Evolutionary conservation across 2,329 filamentous ascomycete genomes (phyloP), one percentile per base, ranked within the genome.

Genomic region (Botrytis elliptica): DNA sequence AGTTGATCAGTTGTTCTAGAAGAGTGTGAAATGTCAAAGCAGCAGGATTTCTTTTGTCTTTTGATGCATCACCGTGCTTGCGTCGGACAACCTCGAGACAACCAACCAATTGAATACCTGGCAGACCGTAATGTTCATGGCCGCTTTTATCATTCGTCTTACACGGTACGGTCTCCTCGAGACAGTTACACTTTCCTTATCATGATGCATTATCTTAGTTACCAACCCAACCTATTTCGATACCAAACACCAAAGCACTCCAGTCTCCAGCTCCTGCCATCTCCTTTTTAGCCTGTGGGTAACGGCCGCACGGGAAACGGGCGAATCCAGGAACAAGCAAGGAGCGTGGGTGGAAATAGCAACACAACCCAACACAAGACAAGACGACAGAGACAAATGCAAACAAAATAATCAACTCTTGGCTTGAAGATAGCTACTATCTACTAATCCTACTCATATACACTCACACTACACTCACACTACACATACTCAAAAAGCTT

Each of bases 311-410:
- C 20, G 14, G 33, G 25, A 38, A 52, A 46, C 18, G 44, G 44
- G 33, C 22, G 29, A 67, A 67, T 67, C 44, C 33, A 67, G 44
- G 64, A 52, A 52, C 29, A 67, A 52, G 64, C 63, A 44, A 67
- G n/a, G 18, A 42, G 46, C 4, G 46, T 44, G n/a, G 62, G 46
- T 44, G n/a, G 62, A 22, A 65, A 46, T 29, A 29, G n/a, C 42
- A 25, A 40, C 59, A n/a, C 33, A 14, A 59, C 57, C n/a, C 49
- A 22, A 6, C 14, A 55, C 42, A 25, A 62, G 36, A n/a, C 33
- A 14, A 59, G 22, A 57, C 52, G 12, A 29, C n/a, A 57, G 52
- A 57, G n/a, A 18, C 52, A 29, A 18, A 29, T 33, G 52, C 14
- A 16, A 18, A 18, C n/a, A 9, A n/a, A 55, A 18, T 9, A 55